A percentile compares a stretch with the other conserved stretches of the same genome.
These are phyloP conservation scores for Vicia villosa DNA, from an alignment of 306 rosid species.

Conservation along the genomic window DNA sequence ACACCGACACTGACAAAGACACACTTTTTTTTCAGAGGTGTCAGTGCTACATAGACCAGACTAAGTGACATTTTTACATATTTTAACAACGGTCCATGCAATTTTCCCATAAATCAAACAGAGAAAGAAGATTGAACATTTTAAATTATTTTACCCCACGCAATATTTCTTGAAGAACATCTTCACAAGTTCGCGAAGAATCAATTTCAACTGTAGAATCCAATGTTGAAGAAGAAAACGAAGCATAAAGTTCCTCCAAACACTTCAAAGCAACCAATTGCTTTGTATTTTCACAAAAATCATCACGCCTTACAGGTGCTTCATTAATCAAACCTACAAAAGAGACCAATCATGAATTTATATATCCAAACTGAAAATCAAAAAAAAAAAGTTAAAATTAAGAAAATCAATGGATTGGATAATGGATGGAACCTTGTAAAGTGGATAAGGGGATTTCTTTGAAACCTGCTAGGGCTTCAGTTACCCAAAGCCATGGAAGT, in stretches of 20 bases:
- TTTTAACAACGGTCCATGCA: not conserved
- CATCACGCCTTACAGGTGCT: constrained; percentile 47
- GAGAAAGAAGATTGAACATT: constrained; percentile 14
- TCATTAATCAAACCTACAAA: constrained; percentile 52
- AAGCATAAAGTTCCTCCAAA: constrained; percentile 58
- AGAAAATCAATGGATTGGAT: not conserved
- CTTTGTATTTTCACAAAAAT: constrained; percentile 42
- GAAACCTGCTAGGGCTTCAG: constrained; percentile 63
- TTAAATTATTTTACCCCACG: constrained; percentile 47
- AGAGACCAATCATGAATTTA: not conserved
- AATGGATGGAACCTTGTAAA: constrained; percentile 44
- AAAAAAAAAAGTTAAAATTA: not conserved
- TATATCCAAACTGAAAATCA: too few species aligned
- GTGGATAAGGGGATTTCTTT: constrained; percentile 40
- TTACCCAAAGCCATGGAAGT: constrained; percentile 68
- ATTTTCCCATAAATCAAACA: not conserved
- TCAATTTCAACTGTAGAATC: constrained; percentile 51
- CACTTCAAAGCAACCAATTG: constrained; percentile 74
- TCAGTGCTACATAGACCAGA: too few species aligned
- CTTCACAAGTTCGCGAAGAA: constrained; percentile 48
- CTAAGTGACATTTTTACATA: not conserved
- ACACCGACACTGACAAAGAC: too few species aligned
- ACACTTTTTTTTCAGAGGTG: too few species aligned
- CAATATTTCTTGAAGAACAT: constrained; percentile 53
- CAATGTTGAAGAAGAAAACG: constrained; percentile 40